Conservation (phyloP, 371 early-diverging fungal species). For the Mucor velutinosus region DNA sequence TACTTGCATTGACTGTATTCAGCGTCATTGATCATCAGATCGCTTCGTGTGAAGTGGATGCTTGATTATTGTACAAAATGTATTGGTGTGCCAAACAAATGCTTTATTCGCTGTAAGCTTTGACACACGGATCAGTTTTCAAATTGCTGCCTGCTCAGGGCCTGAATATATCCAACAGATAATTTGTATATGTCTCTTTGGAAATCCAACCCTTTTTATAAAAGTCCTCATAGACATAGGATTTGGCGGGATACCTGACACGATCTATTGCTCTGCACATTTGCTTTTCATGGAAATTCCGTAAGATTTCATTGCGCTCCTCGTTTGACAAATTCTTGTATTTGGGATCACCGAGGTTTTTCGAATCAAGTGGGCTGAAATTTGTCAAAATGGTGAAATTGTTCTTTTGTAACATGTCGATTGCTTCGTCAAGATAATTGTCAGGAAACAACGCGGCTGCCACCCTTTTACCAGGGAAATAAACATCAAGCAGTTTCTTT, state of each 20-base stretch:
- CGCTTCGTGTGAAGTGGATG: neutral
- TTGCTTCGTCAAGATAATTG: neutral
- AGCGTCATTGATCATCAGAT: neutral
- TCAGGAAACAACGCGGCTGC: neutral
- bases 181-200: neutral
- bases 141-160: too few relatives aligned
- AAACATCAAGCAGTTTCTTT: neutral
- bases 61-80: neutral
- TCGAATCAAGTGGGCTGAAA: neutral
- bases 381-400: neutral
- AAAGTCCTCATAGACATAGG: neutral
- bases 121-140: neutral
- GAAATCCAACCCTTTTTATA: neutral
- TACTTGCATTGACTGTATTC: neutral
- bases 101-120: neutral
- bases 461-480: neutral
- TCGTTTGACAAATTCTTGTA: neutral
- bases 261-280: neutral
- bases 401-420: neutral
- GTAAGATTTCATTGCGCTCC: neutral
- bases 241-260: neutral
- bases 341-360: neutral
- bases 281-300: neutral
- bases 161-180: neutral
- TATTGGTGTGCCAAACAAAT: neutral